A percentile compares a stretch with the other conserved stretches of the same genome.
phyloP scores from a whole-genome alignment of 192 early-diverging fungal genomes.

The Diversispora epigaea region DNA sequence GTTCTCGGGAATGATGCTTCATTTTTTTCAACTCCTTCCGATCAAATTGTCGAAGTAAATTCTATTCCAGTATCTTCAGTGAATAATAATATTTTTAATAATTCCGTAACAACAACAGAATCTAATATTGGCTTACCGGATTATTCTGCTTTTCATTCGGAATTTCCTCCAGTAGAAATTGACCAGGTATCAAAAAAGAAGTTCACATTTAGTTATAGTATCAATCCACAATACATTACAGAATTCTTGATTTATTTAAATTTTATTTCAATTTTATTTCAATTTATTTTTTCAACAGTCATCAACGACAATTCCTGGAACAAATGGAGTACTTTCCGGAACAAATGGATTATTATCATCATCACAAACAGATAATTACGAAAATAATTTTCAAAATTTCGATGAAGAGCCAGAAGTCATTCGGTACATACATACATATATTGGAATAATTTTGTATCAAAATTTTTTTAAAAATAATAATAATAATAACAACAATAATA shows the following conservation, averaged over 20 bases:
- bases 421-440: not conserved
- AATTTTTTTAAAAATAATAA: not conserved
- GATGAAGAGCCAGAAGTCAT: constrained; percentile 3
- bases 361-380: too few relatives aligned
- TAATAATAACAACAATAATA: not conserved
- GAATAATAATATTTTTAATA: constrained; percentile 31
- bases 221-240: too few relatives aligned
- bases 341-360: not conserved
- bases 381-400: not conserved
- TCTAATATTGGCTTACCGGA: constrained; percentile 23
- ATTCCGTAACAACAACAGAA: constrained; percentile 26
- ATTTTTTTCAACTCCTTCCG: constrained; percentile 45
- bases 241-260: too few relatives aligned
- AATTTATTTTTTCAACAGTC: too few relatives aligned
- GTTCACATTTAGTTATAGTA: not conserved
- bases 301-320: too few relatives aligned
- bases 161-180: constrained; percentile 23
- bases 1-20: constrained; percentile 71
- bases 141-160: constrained; percentile 24
- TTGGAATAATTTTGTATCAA: not conserved
- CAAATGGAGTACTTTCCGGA: too few relatives aligned
- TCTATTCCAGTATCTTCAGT: constrained; percentile 25
- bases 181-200: not conserved
- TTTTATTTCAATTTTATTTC: too few relatives aligned
- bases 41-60: constrained; percentile 16